Evolutionary conservation across 768 basidiomycete species (phyloP), one percentile per base, ranked within the genome.

Genomic region (Daedalea quercina): DNA sequence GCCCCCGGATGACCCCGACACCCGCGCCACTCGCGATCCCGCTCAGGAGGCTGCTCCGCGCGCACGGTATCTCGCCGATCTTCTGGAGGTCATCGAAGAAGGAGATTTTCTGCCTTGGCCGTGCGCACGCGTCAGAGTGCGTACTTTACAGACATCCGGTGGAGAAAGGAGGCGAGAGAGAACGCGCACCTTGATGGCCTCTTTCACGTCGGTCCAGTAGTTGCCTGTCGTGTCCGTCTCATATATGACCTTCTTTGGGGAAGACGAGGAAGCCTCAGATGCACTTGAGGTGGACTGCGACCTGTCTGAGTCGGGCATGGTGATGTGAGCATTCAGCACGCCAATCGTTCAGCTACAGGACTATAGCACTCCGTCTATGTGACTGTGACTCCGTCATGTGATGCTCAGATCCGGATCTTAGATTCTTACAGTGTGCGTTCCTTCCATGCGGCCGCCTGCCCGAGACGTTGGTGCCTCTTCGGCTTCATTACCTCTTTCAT

Each of bases 21-120:
- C 87, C 90, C 1, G 75, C 76, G 13, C 90, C 90, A 53, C 85
- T 82, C n/a, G 82, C 85, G 59, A 92, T 90, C 13, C 90, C 90
- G 48, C 76, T 79, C 57, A 92, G 69, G 34, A 92, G 69, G 63
- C 85, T 85, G 54, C 79, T 85, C 34, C 90, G 76, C 45, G 84
- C 86, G 62, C 90, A 92, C 2, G 88, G 90, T 11, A 90, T 75
- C 59, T 88, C 80, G 47, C 76, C 74, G 46, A 91, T 75, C 63
- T 80, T 76, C 56, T 74, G 71, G 17, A 82, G 70, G 66, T 86
- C 86, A 57, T 79, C 73, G 52, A 59, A 60, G 15, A 73, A 48
- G 22, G 74, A 75, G 60, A 79, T 58, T 63, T 72, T 75, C 77
- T 78, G 68, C 61, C 72, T 73, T 73, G 48, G 45, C 41, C 58